Evolutionary conservation across 2,329 filamentous ascomycete species (phyloP).

Genomic region (Westerdykella ornata): DNA sequence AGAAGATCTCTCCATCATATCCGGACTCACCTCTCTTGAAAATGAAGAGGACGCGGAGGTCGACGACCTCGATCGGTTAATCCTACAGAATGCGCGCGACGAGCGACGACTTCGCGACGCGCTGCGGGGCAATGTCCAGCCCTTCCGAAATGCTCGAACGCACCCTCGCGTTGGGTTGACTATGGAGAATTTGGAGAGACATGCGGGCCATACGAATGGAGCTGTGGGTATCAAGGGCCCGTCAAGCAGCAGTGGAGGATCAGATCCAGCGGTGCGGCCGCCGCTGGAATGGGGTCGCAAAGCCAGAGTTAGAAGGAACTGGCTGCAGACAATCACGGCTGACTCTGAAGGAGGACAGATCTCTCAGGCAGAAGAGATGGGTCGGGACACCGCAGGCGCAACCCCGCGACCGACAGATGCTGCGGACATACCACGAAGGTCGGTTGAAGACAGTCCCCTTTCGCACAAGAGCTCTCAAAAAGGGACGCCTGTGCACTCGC

Average conservation of each 20-base stretch:
- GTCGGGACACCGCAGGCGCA: constrained; percentile 4
- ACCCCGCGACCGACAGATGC: constrained; percentile 12
- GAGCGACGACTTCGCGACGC: constrained; percentile 36
- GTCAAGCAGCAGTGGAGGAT: constrained; percentile 35
- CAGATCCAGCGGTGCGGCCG: constrained; percentile 41
- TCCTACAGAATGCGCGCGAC: constrained; percentile 43
- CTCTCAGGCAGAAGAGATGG: constrained; percentile 13
- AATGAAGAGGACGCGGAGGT: constrained; percentile 31
- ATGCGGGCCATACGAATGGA: constrained; percentile 16
- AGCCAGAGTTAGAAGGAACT: constrained; percentile 36
- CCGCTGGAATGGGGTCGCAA: constrained; percentile 46
- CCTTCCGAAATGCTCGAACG: constrained; percentile 41
- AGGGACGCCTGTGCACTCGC: constrained; percentile 21
- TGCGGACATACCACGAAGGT: constrained; percentile 36
- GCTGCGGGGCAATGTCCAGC: constrained; percentile 25
- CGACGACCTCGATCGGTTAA: constrained; percentile 42
- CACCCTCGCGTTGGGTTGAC: constrained; percentile 38
- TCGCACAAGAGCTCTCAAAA: constrained; percentile 30
- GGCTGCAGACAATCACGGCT: constrained; percentile 38
- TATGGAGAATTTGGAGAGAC: constrained; percentile 40
- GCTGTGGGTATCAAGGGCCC: constrained; percentile 16
- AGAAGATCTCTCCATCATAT: constrained; percentile 14
- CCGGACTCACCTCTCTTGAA: constrained; percentile 37
- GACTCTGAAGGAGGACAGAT: constrained; percentile 19
- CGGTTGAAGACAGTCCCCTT: constrained; percentile 40